Base-by-base conservation (phyloP, 2,329 filamentous ascomycete genomes). In the Rosellinia necatrix region DNA sequence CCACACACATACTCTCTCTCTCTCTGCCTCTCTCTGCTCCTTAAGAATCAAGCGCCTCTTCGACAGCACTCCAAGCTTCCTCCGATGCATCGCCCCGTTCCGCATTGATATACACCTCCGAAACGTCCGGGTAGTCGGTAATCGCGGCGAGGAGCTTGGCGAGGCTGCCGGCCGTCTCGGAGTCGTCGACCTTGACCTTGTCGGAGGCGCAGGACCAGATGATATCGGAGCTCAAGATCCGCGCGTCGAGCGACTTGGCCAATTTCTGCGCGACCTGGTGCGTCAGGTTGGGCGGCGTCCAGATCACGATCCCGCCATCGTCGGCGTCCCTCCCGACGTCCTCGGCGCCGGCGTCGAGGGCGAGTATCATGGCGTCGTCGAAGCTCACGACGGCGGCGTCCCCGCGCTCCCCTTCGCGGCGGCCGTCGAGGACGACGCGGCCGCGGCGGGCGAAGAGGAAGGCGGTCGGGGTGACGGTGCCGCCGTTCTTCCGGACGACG, bases 361-460 rank as follows among this genome's bases (percentile, higher is more conserved):
- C 91, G 50, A 87, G 83, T 64, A 97, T 87, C 37, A 97, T 75
- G 21, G 91, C 83, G 34, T 92, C 87, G 47, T 94, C 84, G 5
- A 84, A 81, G 8, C 78, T 71, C 22, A 74, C 22, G 19, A 8
- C 32, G 15, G 17, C n/a, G 61, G 81, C 41, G 6, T 30, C 38
- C 25, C 27, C 17, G 10, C 40, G 19, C 8, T 29, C 12, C 10
- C 44, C 81, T 59, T 80, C 73, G 29, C 41, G 40, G 30, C 52
- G 46, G 13, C 13, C 63, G 77, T 68, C 86, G 84, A 97, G 87
- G 3, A 87, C 78, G 24, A 92, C 81, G 49, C 87, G 81, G 1
- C 94, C 94, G 56, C 87, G 88, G 68, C 89, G 89, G 53, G 90
- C 82, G 71, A 99, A 99, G 66, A 96, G 81, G 74, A 93, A 97